Evolutionary conservation across 768 basidiomycete species (phyloP).

Genomic region (Pisolithus marmoratus): DNA sequence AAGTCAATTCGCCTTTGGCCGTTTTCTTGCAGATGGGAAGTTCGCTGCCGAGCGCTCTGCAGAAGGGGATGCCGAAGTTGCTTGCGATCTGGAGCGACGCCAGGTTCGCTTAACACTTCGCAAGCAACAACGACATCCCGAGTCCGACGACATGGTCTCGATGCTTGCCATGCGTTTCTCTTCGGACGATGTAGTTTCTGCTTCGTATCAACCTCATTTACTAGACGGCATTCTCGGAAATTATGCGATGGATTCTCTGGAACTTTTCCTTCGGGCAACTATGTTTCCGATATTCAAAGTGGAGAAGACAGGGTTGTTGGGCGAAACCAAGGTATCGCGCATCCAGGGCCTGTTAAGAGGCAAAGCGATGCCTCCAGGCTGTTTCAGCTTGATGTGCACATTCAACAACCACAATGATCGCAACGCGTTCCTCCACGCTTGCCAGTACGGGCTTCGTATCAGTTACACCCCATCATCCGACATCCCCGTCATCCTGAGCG

Average conservation of each 20-base stretch:
- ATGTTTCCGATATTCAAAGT: slow-evolving; percentile 26
- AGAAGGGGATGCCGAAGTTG: slow-evolving; percentile 24
- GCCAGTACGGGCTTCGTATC: slow-evolving; percentile 17
- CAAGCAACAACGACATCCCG: slow-evolving; percentile 16
- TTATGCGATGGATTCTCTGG: slow-evolving; percentile 8
- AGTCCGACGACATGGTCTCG: background rate
- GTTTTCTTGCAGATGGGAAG: slow-evolving; percentile 27
- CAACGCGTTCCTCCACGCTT: slow-evolving; percentile 24
- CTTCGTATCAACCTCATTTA: slow-evolving; percentile 14
- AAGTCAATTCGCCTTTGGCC: slow-evolving; percentile 29
- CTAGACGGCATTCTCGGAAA: slow-evolving; percentile 19
- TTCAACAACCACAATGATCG: slow-evolving; percentile 22
- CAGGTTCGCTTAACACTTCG: slow-evolving; percentile 27
- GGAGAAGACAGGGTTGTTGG: background rate
- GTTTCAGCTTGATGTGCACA: slow-evolving; percentile 24
- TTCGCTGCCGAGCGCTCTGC: slow-evolving; percentile 29
- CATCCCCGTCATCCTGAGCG: slow-evolving; percentile 13
- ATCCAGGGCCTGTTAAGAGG: slow-evolving; percentile 22
- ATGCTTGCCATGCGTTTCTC: background rate
- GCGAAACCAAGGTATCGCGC: slow-evolving; percentile 10
- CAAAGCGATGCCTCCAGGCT: slow-evolving; percentile 22
- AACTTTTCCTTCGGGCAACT: slow-evolving; percentile 29
- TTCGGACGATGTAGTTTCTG: slow-evolving; percentile 1
- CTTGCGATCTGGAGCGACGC: slow-evolving; percentile 32
- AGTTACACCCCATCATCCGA: slow-evolving; percentile 1